Evolutionary conservation across 2,329 filamentous ascomycete species (phyloP).

Genomic region (Fusarium musae): DNA sequence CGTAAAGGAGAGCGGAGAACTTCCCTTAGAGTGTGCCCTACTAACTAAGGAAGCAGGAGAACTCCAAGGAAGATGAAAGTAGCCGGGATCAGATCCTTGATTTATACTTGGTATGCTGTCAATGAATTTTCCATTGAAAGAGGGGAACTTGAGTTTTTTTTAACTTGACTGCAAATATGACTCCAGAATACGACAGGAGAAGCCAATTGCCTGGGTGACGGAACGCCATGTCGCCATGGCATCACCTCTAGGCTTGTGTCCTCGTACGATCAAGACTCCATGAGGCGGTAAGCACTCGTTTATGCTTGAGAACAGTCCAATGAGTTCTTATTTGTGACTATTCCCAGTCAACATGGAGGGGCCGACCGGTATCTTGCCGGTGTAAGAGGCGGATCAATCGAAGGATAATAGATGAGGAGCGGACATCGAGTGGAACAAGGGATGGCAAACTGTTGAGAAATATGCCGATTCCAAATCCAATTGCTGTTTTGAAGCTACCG

Average conservation of each 20-base stretch:
- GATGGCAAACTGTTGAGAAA: conserved; percentile 24
- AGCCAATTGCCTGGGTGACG: conserved; percentile 10
- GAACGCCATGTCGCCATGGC: not conserved
- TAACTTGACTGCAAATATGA: conserved; percentile 14
- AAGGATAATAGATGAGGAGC: not conserved
- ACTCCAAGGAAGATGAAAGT: not conserved
- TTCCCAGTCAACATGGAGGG: not conserved
- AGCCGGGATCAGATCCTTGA: conserved; percentile 1
- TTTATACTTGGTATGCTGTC: conserved; percentile 27
- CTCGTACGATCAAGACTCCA: not conserved
- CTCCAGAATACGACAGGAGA: not conserved
- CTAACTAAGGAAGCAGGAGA: conserved; percentile 17
- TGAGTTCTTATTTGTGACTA: not conserved
- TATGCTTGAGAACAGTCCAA: conserved; percentile 14
- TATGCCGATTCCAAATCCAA: conserved; percentile 46
- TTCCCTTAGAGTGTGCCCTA: not conserved
- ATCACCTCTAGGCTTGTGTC: not conserved
- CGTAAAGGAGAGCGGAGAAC: conserved; percentile 8
- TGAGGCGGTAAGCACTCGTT: not conserved
- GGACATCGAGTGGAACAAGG: not conserved
- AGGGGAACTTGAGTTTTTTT: conserved; percentile 1
- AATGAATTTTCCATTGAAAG: not conserved
- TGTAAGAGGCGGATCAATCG: not conserved
- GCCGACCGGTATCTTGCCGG: not conserved
- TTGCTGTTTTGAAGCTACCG: conserved; percentile 47